Base-by-base conservation (phyloP, 2,329 filamentous ascomycete species). In the Paracamarosporium sp. region DNA sequence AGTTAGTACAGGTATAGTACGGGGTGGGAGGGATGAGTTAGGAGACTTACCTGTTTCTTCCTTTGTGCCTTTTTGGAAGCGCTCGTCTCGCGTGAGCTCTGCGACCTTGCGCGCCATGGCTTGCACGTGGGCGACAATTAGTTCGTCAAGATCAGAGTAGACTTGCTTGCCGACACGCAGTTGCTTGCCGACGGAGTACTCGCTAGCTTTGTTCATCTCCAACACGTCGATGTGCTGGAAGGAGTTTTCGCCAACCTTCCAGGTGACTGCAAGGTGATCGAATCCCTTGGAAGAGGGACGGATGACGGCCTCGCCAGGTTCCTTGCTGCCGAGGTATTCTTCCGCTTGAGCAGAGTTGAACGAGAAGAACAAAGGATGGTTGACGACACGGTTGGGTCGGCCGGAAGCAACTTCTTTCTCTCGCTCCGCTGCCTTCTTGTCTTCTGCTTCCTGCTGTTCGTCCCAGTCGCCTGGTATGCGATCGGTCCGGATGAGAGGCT, bases 161-260 rank as follows among this genome's bases (percentile, higher is more conserved):
- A 87, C 94, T 78, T 93, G 93, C 76, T 93, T 94, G 67, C 91
- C 91, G 53, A 99, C 91, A 63, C 91, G 91, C 53, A 99, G 84
- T 40, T 90, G 88, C 67, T 89, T 90, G 61, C 95, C 95, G 3
- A 98, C 90, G 0, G 93, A 93, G 75, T 97, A 98, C 75, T 98
- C 94, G 61, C 93, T 98, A 62, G 97, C 92, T 79, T 99, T 99
- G 77, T 96, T 92, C 71, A 99, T 84, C 79, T 99, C 95, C 36
- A 99, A 85, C 31, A 99, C 94, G 77, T 99, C 95, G 63, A 99
- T 92, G 76, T 99, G 95, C 78, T 99, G 93, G 76, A 93, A 99
- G n/a, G 98, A 88, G 58, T 90, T 90, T 74, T 98, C 93, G 1
- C 92, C 90, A 13, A 99, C 93, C 81, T 99, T 99, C 95, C 95